A percentile compares a stretch with the other conserved stretches of the same genome.
Conservation (phyloP, 371 early-diverging fungal genomes). For the Basidiobolus heterosporus region DNA sequence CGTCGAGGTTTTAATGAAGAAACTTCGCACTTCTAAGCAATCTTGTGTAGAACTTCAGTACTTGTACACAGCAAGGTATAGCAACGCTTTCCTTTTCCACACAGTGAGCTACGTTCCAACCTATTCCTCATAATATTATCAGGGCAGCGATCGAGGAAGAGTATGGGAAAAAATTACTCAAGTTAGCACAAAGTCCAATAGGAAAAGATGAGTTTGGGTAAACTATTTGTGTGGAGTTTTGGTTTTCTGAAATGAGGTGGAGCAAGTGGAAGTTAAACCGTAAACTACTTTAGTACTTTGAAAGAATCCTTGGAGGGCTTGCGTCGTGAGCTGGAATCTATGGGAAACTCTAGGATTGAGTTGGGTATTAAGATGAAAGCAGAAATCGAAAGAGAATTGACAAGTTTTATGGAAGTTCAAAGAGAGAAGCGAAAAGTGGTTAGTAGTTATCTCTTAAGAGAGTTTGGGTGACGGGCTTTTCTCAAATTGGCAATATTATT, state of each 20-base stretch:
- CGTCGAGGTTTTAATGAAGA: slow-evolving; percentile 55
- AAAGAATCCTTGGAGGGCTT: slow-evolving; percentile 45
- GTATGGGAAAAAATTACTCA: slow-evolving; percentile 59
- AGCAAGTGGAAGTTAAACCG: background rate
- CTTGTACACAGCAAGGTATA: slow-evolving; percentile 26
- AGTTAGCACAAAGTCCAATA: slow-evolving; percentile 53
- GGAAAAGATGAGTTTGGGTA: slow-evolving; percentile 83
- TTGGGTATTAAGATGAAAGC: slow-evolving; percentile 59
- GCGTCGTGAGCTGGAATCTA: slow-evolving; percentile 58
- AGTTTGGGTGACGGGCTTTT: background rate
- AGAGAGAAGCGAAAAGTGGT: slow-evolving; percentile 51
- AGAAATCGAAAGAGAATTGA: slow-evolving; percentile 51
- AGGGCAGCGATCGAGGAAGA: slow-evolving; percentile 78
- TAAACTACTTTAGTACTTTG: slow-evolving; percentile 38
- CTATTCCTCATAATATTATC: slow-evolving; percentile 2
- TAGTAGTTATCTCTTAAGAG: slow-evolving; percentile 1
- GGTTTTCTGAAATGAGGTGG: too few species aligned
- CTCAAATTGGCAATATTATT: background rate
- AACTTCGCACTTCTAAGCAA: slow-evolving; percentile 70
- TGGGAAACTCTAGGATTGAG: slow-evolving; percentile 58
- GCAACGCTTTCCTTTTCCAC: background rate
- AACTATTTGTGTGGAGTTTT: background rate
- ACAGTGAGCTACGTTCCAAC: background rate
- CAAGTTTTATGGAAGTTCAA: slow-evolving; percentile 66
- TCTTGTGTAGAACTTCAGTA: slow-evolving; percentile 59